Evolutionary conservation across 2,329 filamentous ascomycete genomes (phyloP), one percentile per base, ranked within the genome.

Genomic region (Pyrenophora graminea): DNA sequence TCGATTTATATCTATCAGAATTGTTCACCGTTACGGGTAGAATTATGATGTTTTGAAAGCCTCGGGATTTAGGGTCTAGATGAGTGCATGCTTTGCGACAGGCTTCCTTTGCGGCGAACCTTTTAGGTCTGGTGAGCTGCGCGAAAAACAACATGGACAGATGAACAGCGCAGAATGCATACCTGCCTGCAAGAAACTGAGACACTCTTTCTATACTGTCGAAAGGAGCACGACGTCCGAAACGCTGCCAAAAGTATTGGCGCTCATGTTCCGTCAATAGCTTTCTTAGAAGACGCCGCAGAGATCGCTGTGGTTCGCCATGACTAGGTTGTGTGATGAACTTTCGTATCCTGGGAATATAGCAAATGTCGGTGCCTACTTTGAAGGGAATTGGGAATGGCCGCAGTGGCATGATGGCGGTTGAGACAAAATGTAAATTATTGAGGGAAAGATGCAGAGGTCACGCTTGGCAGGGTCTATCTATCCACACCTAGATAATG

Each of bases 331-430:
- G 56, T 15, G 67, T 71, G 45, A 93, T 71, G 44, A 91, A 77
- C 17, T 72, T 70, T 54, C 78, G 75, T 52, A 96, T 84, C 48
- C 91, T 85, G 0, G 80, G 73, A 50, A 91, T 81, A 50, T 81
- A 80, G 71, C 89, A 91, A 49, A 96, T 87, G 69, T 96, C 91
- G 40, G 84, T 93, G 51, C 91, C 91, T 45, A 96, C 77, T 41
- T 81, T 80, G 12, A 93, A 67, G 1, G 85, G 78, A n/a, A 85
- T 78, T 1, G 87, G 86, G 62, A 92, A 90, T 0, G 77, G 75
- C 34, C 75, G 72, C 7, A 67, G 70, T 48, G 76, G 69, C 77
- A 79, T 79, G 38, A 32, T 37, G 46, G 30, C 4, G 23, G 10
- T 27, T 19, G 17, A 19, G 18, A 33, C 4, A 30, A 13, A 23